phyloP scores from a whole-genome alignment of 305 asterid species.

The Fraxinus angustifolia region DNA sequence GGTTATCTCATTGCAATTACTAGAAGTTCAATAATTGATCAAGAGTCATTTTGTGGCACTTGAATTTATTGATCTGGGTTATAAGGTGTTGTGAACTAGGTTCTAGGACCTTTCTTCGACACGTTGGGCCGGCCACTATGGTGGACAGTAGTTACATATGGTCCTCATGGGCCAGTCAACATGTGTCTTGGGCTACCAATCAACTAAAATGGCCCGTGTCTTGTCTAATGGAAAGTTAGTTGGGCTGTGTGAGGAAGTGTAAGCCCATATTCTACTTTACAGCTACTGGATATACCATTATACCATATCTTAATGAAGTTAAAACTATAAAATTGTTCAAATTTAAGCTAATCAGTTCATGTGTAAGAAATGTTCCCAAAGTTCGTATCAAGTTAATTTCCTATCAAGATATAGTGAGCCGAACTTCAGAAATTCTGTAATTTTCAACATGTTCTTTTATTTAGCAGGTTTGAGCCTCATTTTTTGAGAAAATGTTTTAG shows the following conservation, averaged over 20 bases:
- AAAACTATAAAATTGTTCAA: not conserved
- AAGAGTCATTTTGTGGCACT: not conserved
- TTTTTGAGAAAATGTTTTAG: not conserved
- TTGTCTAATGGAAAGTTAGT: not conserved
- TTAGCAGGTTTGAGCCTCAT: not conserved
- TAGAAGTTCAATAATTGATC: not conserved
- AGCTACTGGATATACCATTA: not conserved
- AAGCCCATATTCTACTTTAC: not conserved
- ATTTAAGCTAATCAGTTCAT: not conserved
- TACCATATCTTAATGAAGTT: not conserved
- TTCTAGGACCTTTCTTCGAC: not conserved
- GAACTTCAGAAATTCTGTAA: constrained; percentile 38
- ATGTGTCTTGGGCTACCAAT: not conserved
- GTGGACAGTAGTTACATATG: not conserved
- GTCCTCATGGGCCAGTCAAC: not conserved
- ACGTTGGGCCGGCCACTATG: not conserved
- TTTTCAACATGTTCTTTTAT: not conserved
- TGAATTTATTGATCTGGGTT: not conserved
- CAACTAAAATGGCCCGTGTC: not conserved
- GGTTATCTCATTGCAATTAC: constrained; percentile 39
- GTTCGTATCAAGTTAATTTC: not conserved
- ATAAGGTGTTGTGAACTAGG: not conserved
- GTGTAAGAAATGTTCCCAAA: not conserved
- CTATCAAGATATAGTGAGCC: constrained; percentile 18
- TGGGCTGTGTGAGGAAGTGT: not conserved